Evolutionary conservation across 805 yeast species (phyloP).

Genomic region (Ogataea saltuana): DNA sequence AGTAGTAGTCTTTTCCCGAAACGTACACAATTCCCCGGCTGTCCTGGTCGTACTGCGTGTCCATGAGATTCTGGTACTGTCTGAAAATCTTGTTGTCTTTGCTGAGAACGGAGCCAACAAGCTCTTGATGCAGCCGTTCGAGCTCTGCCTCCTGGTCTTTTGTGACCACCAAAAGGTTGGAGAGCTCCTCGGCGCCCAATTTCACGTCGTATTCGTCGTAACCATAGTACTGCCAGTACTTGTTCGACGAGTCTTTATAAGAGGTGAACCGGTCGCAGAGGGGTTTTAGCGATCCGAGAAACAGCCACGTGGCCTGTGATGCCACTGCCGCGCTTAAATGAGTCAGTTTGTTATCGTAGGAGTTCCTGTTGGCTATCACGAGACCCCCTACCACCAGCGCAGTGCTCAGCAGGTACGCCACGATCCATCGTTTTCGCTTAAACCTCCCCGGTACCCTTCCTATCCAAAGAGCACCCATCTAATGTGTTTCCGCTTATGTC

Average conservation of each 20-base stretch:
- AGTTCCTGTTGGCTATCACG: constrained; percentile 6
- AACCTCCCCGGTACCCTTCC: constrained; percentile 9
- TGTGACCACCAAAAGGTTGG: constrained; percentile 25
- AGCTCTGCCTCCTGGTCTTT: constrained; percentile 30
- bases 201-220: constrained; percentile 27
- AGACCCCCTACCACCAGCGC: constrained; percentile 7
- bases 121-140: constrained; percentile 21
- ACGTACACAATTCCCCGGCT: constrained; percentile 34
- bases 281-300: constrained; percentile 19
- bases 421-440: constrained; percentile 9
- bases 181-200: constrained; percentile 23
- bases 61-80: constrained; percentile 12
- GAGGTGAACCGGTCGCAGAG: constrained; percentile 29
- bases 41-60: constrained; percentile 14
- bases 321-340: constrained; percentile 17
- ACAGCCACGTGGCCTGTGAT: constrained; percentile 18
- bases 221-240: constrained; percentile 36
- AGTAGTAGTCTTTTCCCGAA: constrained; percentile 32
- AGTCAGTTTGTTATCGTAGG: constrained; percentile 19
- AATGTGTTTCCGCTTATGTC: too few relatives aligned
- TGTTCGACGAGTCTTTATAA: constrained; percentile 23
- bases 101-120: constrained; percentile 21
- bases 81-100: constrained; percentile 19
- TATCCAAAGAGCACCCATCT: constrained; percentile 2
- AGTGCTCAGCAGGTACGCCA: constrained; percentile 5